Base-by-base conservation (phyloP, 495 filamentous ascomycete species). In the Penicillium parvum region DNA sequence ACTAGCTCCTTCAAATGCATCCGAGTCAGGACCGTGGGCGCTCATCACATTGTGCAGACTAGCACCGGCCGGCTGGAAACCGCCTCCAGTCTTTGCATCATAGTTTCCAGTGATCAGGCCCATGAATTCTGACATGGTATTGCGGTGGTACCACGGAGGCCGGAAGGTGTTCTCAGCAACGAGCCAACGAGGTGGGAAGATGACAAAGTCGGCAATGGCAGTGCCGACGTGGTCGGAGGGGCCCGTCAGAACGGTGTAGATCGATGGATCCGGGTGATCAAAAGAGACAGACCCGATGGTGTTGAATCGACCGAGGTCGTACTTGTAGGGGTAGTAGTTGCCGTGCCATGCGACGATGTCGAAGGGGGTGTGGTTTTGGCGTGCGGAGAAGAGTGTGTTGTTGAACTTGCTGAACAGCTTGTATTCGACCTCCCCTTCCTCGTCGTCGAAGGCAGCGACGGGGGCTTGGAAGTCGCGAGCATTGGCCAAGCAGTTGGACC, bases 391-490 rank as follows among this genome's bases (percentile, higher is more conserved):
- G 26, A 95, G 78, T 32, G 78, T 75, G 55, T 87, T 84, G 56
- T 83, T 81, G 64, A 94, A 91, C 58, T 94, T 94, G 62, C 76
- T 79, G 22, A 82, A 75, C 32, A 94, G 65, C 9, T 68, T 74
- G 57, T 85, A 88, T 25, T 68, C 49, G 7, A 55, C 38, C 23
- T 60, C 28, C 39, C 60, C 40, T 44, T 74, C 63, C 14, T 69
- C 64, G 58, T 90, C 83, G 25, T 81, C 79, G 55, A 91, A 96
- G 34, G 68, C 59, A 10, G 90, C 90, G 7, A 88, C 70, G 7
- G 90, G 90, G 3, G 80, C 80, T 65, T 94, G 87, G 68, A 96
- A 96, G 59, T 96, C 90, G 10, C 90, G 81, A 1, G 81, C 76
- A 55, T 96, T 95, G 49, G 90, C 90, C 3, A 96, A 81, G 29